Conservation (phyloP, 228 moss, liverwort and hornwort genomes). For the Sphagnum fallax region DNA sequence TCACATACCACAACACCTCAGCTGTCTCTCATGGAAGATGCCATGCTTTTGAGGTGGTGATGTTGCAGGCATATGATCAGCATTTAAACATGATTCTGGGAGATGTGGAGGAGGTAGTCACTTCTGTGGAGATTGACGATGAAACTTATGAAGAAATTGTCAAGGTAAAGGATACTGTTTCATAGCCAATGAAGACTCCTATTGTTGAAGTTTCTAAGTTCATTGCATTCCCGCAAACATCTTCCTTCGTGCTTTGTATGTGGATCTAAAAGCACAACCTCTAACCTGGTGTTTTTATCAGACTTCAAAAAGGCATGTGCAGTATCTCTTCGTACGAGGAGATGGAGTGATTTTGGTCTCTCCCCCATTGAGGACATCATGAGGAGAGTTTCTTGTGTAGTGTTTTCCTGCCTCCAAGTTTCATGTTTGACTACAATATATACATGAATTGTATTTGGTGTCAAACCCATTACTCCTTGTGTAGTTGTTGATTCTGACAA, state of each 20-base stretch:
- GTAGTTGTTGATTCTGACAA: no score
- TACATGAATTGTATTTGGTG: no score
- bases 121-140: slow-evolving; percentile 97
- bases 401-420: no score
- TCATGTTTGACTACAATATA: no score
- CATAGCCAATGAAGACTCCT: no score
- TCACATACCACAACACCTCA: not conserved
- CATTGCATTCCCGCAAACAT: no score
- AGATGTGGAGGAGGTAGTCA: slow-evolving; percentile 94
- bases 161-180: slow-evolving; percentile 38
- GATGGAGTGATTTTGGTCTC: slow-evolving; percentile 56
- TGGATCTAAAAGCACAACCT: no score
- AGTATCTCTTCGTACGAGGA: slow-evolving; percentile 53
- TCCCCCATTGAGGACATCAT: slow-evolving; percentile 48
- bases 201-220: no score
- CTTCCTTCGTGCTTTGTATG: no score
- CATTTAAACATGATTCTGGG: slow-evolving; percentile 99
- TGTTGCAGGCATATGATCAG: slow-evolving; percentile 92
- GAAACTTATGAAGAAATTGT: slow-evolving; percentile 99
- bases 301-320: slow-evolving; percentile 41
- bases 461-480: no score
- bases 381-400: not conserved
- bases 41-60: not conserved
- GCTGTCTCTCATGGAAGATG: not conserved
- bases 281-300: slow-evolving; percentile 6